Evolutionary conservation across 305 asterid genomes (phyloP).

Genomic region (Solanum hybrid): DNA sequence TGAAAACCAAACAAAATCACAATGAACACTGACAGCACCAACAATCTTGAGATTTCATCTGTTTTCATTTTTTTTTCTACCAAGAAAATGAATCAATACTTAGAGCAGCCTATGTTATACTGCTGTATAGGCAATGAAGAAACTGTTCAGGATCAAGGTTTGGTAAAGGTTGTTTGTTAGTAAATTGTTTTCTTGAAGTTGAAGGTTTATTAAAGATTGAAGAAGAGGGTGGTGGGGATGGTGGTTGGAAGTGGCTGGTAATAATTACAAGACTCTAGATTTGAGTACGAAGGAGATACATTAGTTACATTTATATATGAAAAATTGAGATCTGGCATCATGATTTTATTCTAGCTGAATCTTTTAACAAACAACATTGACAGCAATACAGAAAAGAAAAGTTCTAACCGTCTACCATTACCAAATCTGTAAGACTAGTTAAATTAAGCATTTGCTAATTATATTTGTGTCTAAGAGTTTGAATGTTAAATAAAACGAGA

Average conservation of each 20-base stretch:
- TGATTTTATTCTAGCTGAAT: slow-evolving; percentile 40
- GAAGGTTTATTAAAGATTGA: slow-evolving; percentile 22
- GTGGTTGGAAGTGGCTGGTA: slow-evolving; percentile 71
- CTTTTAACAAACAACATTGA: slow-evolving; percentile 19
- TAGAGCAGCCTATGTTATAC: slow-evolving; percentile 7
- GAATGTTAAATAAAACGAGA: neutral
- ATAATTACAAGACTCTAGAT: neutral
- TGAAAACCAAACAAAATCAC: slow-evolving; percentile 13
- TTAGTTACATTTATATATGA: neutral
- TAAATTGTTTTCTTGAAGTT: slow-evolving; percentile 15
- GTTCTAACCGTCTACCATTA: slow-evolving; percentile 16
- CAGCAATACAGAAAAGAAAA: neutral
- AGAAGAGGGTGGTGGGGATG: slow-evolving; percentile 12
- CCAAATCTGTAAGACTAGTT: neutral
- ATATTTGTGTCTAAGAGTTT: neutral
- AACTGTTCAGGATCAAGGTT: neutral
- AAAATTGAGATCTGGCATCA: neutral
- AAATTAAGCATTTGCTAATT: slow-evolving; percentile 1
- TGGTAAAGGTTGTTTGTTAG: neutral
- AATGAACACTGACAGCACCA: neutral
- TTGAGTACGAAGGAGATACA: neutral
- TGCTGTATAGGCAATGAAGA: neutral
- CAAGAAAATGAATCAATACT: slow-evolving; percentile 3
- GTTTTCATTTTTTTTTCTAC: slow-evolving; percentile 3
- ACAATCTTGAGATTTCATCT: slow-evolving; percentile 27